Evolutionary conservation across 495 filamentous ascomycete genomes (phyloP).

Genomic region (Aspergillus sclerotioniger): DNA sequence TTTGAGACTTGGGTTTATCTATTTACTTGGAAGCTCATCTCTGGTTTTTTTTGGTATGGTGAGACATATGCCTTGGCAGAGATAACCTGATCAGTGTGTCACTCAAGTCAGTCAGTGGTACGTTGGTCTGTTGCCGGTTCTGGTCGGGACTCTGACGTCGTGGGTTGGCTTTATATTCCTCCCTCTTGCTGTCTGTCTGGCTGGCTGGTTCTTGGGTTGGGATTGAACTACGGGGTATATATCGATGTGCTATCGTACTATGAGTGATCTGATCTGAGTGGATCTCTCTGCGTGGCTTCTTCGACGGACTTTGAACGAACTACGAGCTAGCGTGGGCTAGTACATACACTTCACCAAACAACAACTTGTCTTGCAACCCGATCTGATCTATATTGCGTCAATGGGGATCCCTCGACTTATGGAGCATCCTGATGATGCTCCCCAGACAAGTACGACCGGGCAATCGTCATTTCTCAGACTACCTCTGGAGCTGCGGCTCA

Average conservation of each 20-base stretch:
- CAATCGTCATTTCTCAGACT: conserved; percentile 27
- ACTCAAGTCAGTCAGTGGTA: too few relatives aligned
- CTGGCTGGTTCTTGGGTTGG: too few relatives aligned
- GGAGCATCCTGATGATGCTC: background rate
- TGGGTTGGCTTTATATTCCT: background rate
- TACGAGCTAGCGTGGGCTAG: background rate
- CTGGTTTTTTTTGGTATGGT: too few relatives aligned
- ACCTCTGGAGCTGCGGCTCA: conserved; percentile 39
- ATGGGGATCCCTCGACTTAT: background rate
- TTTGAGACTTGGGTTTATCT: too few relatives aligned
- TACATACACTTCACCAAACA: background rate
- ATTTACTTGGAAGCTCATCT: too few relatives aligned
- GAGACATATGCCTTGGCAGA: too few relatives aligned
- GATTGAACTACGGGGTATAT: background rate
- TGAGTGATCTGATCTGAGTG: background rate
- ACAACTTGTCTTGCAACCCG: background rate
- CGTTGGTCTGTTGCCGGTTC: too few relatives aligned
- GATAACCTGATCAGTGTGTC: too few relatives aligned
- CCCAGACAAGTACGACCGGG: conserved; percentile 1
- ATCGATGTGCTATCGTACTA: background rate
- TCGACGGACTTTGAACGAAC: background rate
- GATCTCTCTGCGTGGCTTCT: too few relatives aligned
- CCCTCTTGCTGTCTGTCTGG: too few relatives aligned
- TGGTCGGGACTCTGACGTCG: too few relatives aligned
- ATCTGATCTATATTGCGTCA: background rate